A percentile compares a stretch with the other conserved stretches of the same genome.
These are phyloP conservation scores for Xylariaceae sp. DNA, from an alignment of 2,329 filamentous ascomycete genomes.

Conservation along the genomic window DNA sequence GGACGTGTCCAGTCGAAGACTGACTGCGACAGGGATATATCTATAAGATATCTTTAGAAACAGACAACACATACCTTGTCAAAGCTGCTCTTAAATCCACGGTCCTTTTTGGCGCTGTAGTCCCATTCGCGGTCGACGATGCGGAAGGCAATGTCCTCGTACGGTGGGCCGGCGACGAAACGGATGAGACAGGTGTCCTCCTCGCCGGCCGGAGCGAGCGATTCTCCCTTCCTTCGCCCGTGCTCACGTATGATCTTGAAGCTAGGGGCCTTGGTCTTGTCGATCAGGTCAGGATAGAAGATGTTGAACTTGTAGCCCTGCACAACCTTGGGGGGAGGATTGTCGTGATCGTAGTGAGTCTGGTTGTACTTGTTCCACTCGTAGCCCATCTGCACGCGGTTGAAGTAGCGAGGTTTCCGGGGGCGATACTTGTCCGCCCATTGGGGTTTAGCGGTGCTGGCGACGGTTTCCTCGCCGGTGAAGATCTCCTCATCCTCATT, in stretches of 20 bases:
- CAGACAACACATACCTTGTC: slow-evolving; percentile 93
- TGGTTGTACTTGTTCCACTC: slow-evolving; percentile 99
- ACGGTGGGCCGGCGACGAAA: slow-evolving; percentile 91
- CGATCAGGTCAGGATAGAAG: slow-evolving; percentile 95
- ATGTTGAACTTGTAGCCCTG: slow-evolving; percentile 99
- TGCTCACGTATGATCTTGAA: slow-evolving; percentile 95
- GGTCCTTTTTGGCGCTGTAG: slow-evolving; percentile 90
- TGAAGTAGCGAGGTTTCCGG: slow-evolving; percentile 94
- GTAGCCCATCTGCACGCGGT: slow-evolving; percentile 97
- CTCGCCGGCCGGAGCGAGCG: slow-evolving; percentile 87
- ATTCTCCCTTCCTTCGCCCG: slow-evolving; percentile 83
- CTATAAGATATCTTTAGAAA: no score
- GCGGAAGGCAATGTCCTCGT: slow-evolving; percentile 93
- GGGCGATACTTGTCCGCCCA: slow-evolving; percentile 85
- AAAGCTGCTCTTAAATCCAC: slow-evolving; percentile 94
- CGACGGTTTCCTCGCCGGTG: slow-evolving; percentile 78
- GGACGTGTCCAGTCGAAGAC: slow-evolving; percentile 2
- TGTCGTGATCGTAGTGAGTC: slow-evolving; percentile 98
- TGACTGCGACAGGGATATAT: slow-evolving; percentile 10
- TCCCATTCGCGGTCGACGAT: slow-evolving; percentile 99
- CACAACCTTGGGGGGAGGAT: slow-evolving; percentile 94
- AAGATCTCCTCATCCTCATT: slow-evolving; percentile 96
- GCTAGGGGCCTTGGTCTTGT: slow-evolving; percentile 89
- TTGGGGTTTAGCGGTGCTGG: slow-evolving; percentile 59
- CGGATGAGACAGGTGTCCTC: slow-evolving; percentile 96